Conservation (phyloP, 2,329 filamentous ascomycete genomes). For the Ascochyta lentis region DNA sequence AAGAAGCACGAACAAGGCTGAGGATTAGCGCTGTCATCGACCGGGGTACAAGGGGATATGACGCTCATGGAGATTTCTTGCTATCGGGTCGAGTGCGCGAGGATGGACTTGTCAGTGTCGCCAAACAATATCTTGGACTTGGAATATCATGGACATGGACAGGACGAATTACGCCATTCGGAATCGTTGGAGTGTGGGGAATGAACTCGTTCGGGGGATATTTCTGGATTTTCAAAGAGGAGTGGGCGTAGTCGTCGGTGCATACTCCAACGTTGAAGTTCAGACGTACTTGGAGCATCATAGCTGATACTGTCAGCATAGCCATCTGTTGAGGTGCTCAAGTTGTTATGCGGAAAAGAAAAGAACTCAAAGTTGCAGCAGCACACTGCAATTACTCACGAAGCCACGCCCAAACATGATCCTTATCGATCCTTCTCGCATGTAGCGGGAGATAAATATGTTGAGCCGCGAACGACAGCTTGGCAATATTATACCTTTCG, state of each 20-base stretch:
- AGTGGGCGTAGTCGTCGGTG: slow-evolving; percentile 19
- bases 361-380: neutral
- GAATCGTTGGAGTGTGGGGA: slow-evolving; percentile 33
- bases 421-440: neutral
- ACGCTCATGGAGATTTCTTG: slow-evolving; percentile 23
- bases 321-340: neutral
- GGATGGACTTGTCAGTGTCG: slow-evolving; percentile 23
- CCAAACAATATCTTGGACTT: slow-evolving; percentile 22
- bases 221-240: slow-evolving; percentile 37
- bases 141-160: slow-evolving; percentile 22
- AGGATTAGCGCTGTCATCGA: slow-evolving; percentile 14
- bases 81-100: slow-evolving; percentile 22
- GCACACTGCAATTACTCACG: neutral
- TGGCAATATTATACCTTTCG: neutral
- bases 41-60: slow-evolving; percentile 19
- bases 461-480: neutral
- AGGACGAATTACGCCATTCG: slow-evolving; percentile 31
- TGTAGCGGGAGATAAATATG: neutral
- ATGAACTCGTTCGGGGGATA: slow-evolving; percentile 26
- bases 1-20: slow-evolving; percentile 5
- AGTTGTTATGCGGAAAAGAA: neutral
- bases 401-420: neutral
- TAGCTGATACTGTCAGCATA: neutral
- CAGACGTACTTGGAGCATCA: neutral
- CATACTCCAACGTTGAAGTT: neutral